These are phyloP conservation scores for Pyropia yezoensis DNA, from an alignment of 23 red algal genomes.

Conservation along the genomic window DNA sequence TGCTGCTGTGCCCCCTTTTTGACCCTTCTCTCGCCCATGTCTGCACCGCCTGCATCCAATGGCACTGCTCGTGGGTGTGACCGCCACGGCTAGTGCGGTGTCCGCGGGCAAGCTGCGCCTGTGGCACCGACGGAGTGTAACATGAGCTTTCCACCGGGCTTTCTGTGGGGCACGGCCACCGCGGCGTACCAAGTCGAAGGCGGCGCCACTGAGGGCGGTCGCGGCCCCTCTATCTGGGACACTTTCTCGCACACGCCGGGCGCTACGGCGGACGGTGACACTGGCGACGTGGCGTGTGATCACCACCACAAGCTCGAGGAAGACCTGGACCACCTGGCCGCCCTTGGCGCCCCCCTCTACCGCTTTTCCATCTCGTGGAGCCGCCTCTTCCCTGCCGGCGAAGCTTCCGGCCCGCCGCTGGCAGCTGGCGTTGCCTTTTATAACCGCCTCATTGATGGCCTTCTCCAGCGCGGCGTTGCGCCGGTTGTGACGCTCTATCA, in stretches of 20 bases:
- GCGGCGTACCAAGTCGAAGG: slow-evolving; percentile 62
- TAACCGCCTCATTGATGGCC: slow-evolving; percentile 41
- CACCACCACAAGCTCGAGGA: slow-evolving; percentile 42
- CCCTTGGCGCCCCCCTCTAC: slow-evolving; percentile 29
- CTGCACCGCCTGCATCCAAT: no score
- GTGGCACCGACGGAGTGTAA: not conserved
- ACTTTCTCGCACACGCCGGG: slow-evolving; percentile 22
- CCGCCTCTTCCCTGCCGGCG: slow-evolving; percentile 16
- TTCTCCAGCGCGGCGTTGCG: slow-evolving; percentile 18
- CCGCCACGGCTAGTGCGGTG: no score
- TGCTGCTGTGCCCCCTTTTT: no score
- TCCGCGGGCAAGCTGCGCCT: no score
- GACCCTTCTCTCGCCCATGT: no score
- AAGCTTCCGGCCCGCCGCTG: not conserved
- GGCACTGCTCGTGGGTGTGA: no score
- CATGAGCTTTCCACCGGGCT: slow-evolving; percentile 30
- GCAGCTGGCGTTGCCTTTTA: slow-evolving; percentile 29
- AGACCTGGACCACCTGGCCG: slow-evolving; percentile 43
- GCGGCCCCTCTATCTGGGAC: slow-evolving; percentile 48
- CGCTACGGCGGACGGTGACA: slow-evolving; percentile 27
- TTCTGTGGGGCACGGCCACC: slow-evolving; percentile 59
- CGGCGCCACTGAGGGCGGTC: slow-evolving; percentile 5
- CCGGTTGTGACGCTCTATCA: slow-evolving; percentile 52
- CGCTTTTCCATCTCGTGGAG: slow-evolving; percentile 67
- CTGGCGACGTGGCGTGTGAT: slow-evolving; percentile 43